Base-by-base conservation (phyloP, 352 stramenopile species). In the Pythium oligandrum region DNA sequence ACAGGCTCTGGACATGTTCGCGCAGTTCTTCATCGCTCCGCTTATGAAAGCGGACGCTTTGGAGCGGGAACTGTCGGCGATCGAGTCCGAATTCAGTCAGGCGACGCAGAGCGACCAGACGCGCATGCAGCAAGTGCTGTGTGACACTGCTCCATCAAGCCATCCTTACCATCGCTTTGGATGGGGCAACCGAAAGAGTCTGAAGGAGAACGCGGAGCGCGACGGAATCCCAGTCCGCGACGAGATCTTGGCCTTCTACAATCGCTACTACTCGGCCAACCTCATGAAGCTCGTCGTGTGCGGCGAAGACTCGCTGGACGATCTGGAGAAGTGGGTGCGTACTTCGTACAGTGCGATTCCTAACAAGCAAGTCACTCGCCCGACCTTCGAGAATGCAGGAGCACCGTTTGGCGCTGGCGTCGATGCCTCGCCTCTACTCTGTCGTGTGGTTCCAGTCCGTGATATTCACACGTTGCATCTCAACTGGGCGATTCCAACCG, bases 11-110 rank as follows among this genome's bases (percentile, higher is more conserved):
- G 75, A 91, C 44, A 89, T 85, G 53, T 96, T 97, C 70, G 80
- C 86, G 10, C 80, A 96, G 63, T 96, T 95, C 53, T 97, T 97
- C 66, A 75, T 95, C 35, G 59, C 61, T 4, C 88, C 88, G 33
- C 61, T 91, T n/a, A 68, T 93, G 42, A 52, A 66, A 34, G 38
- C 45, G 12, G 69, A 86, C 10, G 62, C 66, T 9, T 79, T 76
- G 58, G 67, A 70, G 5, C 67, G 80, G 11, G 83, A 93, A 59
- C 50, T 91, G 40, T 46, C 63, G 17, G 70, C 71, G 4, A 73
- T 93, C 42, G 76, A 92, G 43, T 78, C 68, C 11, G 83, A 93
- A 49, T 90, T 84, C 63, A 63, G 71, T 8, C 55, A 55, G 3
- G 64, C 64, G 34, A 59, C 35, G 3, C 68, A 76, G 40, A 67